These are phyloP conservation scores for Porogramme epimiltina DNA, from an alignment of 1,284 basidiomycete species.

Conservation along the genomic window DNA sequence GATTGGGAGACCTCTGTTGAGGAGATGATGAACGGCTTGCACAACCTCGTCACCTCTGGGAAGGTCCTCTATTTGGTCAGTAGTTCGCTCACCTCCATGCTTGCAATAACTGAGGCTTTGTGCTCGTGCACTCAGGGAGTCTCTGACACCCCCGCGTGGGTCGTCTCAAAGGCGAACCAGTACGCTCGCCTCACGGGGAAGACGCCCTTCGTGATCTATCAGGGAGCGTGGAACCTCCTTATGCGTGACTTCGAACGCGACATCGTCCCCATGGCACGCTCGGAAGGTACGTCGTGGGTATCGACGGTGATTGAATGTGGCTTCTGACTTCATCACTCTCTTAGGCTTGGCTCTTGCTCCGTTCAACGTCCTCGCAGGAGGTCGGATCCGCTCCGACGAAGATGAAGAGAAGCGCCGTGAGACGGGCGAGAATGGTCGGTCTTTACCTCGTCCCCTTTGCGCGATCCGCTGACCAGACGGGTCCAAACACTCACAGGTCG, in stretches of 20 bases:
- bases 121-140: neutral
- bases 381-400: constrained; percentile 46
- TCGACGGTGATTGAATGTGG: too few relatives aligned
- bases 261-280: neutral
- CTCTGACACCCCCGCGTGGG: neutral
- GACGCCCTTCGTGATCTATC: neutral
- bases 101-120: neutral
- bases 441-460: neutral
- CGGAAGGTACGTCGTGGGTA: neutral
- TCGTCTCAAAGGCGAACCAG: neutral
- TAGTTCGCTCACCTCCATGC: constrained; percentile 3
- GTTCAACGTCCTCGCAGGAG: constrained; percentile 50
- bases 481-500: neutral
- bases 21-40: neutral
- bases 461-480: neutral
- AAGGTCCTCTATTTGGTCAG: neutral
- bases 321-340: too few relatives aligned
- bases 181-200: neutral
- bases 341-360: constrained; percentile 46
- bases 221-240: neutral
- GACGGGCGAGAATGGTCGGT: constrained; percentile 42
- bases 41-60: neutral
- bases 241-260: neutral
- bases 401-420: constrained; percentile 42
- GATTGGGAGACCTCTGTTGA: neutral